A percentile compares a stretch with the other conserved stretches of the same genome.
Evolutionary conservation across 768 basidiomycete species (phyloP).

Genomic region (Cyclocybe aegerita): DNA sequence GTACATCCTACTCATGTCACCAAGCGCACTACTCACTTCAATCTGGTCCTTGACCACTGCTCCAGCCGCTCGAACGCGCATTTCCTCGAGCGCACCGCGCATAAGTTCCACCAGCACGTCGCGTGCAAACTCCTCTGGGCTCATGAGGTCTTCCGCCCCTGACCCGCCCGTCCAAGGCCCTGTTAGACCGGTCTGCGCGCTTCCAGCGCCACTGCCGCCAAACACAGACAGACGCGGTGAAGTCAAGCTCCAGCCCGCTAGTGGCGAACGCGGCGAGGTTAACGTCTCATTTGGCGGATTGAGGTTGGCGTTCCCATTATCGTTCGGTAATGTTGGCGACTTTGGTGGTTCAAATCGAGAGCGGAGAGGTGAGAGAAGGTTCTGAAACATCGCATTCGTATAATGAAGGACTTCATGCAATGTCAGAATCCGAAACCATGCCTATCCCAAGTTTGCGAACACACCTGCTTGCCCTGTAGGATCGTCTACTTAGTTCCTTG

Average conservation of each 20-base stretch:
- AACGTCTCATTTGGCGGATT: background rate
- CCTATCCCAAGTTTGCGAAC: too few species aligned
- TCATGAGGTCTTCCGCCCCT: slow-evolving; percentile 39
- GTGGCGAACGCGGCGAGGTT: slow-evolving; percentile 10
- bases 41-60: slow-evolving; percentile 37
- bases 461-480: too few species aligned
- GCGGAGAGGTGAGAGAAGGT: slow-evolving; percentile 58
- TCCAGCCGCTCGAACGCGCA: slow-evolving; percentile 53
- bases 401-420: too few species aligned
- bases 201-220: slow-evolving; percentile 10
- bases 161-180: slow-evolving; percentile 1
- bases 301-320: too few species aligned
- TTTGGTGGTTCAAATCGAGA: slow-evolving; percentile 48
- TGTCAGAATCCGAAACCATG: too few species aligned
- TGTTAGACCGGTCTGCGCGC: too few species aligned
- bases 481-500: too few species aligned
- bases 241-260: slow-evolving; percentile 5
- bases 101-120: slow-evolving; percentile 73
- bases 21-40: slow-evolving; percentile 44
- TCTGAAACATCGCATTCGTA: slow-evolving; percentile 50
- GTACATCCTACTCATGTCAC: background rate
- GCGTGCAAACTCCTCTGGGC: slow-evolving; percentile 71
- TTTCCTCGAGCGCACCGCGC: slow-evolving; percentile 64
- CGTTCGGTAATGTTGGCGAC: slow-evolving; percentile 21
- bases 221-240: slow-evolving; percentile 13